phyloP scores from a whole-genome alignment of 192 early-diverging fungal species.

The Dispira simplex region DNA sequence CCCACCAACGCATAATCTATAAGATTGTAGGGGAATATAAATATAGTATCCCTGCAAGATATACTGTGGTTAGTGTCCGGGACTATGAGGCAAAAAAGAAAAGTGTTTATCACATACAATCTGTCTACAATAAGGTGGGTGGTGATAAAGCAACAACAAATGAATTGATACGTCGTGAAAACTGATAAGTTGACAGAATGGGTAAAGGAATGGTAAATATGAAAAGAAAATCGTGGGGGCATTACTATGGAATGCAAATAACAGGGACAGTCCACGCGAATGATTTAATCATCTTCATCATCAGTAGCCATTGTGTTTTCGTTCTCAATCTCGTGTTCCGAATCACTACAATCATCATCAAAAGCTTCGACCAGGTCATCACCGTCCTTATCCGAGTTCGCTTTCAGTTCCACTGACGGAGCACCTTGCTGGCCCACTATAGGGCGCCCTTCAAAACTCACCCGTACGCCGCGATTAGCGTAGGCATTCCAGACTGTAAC shows the following conservation, averaged over 20 bases:
- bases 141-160: no score
- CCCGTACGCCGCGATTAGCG: slow-evolving; percentile 64
- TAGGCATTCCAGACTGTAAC: slow-evolving; percentile 87
- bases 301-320: slow-evolving; percentile 24
- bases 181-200: no score
- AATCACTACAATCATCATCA: slow-evolving; percentile 15
- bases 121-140: background rate
- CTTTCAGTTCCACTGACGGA: background rate
- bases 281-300: slow-evolving; percentile 13
- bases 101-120: background rate
- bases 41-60: no score
- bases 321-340: slow-evolving; percentile 27
- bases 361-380: slow-evolving; percentile 7
- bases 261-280: no score
- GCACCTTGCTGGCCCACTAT: slow-evolving; percentile 4
- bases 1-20: no score
- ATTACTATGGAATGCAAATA: no score
- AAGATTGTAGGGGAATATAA: no score
- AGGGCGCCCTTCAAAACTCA: slow-evolving; percentile 34
- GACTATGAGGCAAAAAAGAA: no score
- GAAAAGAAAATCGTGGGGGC: no score
- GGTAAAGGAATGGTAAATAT: no score
- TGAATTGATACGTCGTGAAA: no score
- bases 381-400: slow-evolving; percentile 11
- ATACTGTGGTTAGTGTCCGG: no score